phyloP scores from a whole-genome alignment of 2,329 filamentous ascomycete genomes.

The Diaporthe destruens region DNA sequence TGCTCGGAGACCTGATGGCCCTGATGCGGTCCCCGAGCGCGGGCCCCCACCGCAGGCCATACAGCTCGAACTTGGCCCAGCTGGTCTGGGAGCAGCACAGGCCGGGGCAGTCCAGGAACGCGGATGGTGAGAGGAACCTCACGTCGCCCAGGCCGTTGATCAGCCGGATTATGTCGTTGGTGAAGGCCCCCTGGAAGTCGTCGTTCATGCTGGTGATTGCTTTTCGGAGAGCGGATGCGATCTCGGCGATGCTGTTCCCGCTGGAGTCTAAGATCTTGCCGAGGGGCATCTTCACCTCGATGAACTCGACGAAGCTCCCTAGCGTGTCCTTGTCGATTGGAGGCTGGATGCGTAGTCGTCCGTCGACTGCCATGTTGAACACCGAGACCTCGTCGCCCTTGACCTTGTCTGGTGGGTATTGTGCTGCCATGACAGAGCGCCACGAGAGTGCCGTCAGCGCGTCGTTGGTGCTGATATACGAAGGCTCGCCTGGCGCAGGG shows the following conservation, averaged over 20 bases:
- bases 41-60: slow-evolving; percentile 51
- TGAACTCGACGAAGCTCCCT: slow-evolving; percentile 56
- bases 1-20: slow-evolving; percentile 49
- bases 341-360: slow-evolving; percentile 51
- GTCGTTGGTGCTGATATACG: slow-evolving; percentile 49
- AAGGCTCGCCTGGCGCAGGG: slow-evolving; percentile 45
- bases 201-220: slow-evolving; percentile 47
- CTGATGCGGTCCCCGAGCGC: slow-evolving; percentile 47
- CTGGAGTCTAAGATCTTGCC: slow-evolving; percentile 48
- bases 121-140: slow-evolving; percentile 49
- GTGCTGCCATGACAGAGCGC: slow-evolving; percentile 41
- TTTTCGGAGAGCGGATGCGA: slow-evolving; percentile 52
- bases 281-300: slow-evolving; percentile 47
- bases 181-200: slow-evolving; percentile 46
- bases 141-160: slow-evolving; percentile 51
- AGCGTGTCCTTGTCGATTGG: slow-evolving; percentile 52
- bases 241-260: slow-evolving; percentile 48
- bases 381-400: slow-evolving; percentile 50
- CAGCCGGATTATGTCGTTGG: slow-evolving; percentile 48
- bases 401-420: slow-evolving; percentile 22
- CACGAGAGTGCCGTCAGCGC: slow-evolving; percentile 39
- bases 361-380: slow-evolving; percentile 55
- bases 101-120: slow-evolving; percentile 53
- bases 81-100: slow-evolving; percentile 51
- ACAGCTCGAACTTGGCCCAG: slow-evolving; percentile 51